Conservation (phyloP, 2,329 filamentous ascomycete genomes). For the Colletotrichum eleusines region DNA sequence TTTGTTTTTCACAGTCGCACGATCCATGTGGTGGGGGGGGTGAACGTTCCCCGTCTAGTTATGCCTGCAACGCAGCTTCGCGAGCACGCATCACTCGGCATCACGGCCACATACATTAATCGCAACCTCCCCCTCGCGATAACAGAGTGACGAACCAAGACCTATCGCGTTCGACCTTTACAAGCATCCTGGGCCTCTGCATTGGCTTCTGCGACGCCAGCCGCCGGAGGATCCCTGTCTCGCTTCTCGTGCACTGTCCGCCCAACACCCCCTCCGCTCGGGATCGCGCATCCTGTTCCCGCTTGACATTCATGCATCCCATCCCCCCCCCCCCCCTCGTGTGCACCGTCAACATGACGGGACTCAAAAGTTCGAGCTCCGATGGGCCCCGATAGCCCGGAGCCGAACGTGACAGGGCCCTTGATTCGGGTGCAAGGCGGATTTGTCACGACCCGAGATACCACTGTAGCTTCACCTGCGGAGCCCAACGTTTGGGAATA, state of each 20-base stretch:
- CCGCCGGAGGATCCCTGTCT: conserved; percentile 31
- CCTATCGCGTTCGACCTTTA: conserved; percentile 15
- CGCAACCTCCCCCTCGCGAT: not conserved
- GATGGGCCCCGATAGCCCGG: not conserved
- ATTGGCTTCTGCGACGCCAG: conserved; percentile 11
- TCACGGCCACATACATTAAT: not conserved
- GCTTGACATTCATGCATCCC: conserved; percentile 18
- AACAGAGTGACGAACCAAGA: conserved; percentile 8
- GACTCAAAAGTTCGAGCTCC: not conserved
- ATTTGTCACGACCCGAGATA: not conserved
- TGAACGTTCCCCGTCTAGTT: not conserved
- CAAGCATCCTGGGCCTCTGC: conserved; percentile 22
- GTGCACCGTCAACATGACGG: no score
- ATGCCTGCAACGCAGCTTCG: not conserved
- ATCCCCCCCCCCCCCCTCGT: not conserved
- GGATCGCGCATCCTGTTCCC: conserved; percentile 16
- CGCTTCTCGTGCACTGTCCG: conserved; percentile 8
- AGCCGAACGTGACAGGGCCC: conserved; percentile 6
- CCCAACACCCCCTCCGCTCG: not conserved
- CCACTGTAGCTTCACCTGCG: not conserved
- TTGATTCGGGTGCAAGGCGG: conserved; percentile 9
- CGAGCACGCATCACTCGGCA: no score
- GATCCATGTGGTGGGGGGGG: not conserved
- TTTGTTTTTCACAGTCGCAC: not conserved
- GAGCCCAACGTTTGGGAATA: conserved; percentile 16